Evolutionary conservation across 2,329 filamentous ascomycete genomes (phyloP), one percentile per base, ranked within the genome.

Genomic region (Aspergillus novoparasiticus): DNA sequence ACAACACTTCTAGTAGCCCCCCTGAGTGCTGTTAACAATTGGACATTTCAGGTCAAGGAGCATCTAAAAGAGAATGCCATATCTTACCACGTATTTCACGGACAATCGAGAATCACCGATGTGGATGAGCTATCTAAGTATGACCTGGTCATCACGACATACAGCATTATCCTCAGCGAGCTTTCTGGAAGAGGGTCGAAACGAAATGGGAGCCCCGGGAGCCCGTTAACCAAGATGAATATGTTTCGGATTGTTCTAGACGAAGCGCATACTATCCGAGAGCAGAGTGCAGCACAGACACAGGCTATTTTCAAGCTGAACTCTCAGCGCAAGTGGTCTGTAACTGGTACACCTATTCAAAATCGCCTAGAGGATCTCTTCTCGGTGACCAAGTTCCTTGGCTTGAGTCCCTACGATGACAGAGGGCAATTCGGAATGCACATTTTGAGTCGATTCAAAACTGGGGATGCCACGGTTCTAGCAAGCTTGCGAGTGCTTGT

Each of bases 281-380:
- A 96, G 70, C 90, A 92, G 66, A 86, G 84, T 4, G 94, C 93
- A 0, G 82, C 91, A 46, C 90, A 94, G 69, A 96, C 93, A 59
- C 93, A 94, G 75, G 92, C 92, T 3, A 92, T 95, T 23, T 94
- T 93, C 67, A 86, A 87, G 23, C 82, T 98, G 3, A 85, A 91
- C 64, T 92, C 93, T 2, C 86, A 91, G 72, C 88, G 94, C 36
- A 89, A 94, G 39, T 99, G 95, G 95, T 94, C 94, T 3, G 92
- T 98, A n/a, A 98, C 95, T 0, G 95, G 94, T 60, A 98, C 95
- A 0, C 95, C 94, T 0, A 92, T 98, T 10, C 94, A 98, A 78
- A 99, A 99, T 73, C 89, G 92, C 4, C 84, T 98, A 2, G 93
- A 96, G 68, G 95, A 99, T 75, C 84, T 98, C 26, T 91, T 92